Percentiles rank a stretch among this genome's conserved stretches.
These are phyloP conservation scores for Linnemannia schmuckeri DNA, from an alignment of 192 early-diverging fungal species.

Conservation along the genomic window DNA sequence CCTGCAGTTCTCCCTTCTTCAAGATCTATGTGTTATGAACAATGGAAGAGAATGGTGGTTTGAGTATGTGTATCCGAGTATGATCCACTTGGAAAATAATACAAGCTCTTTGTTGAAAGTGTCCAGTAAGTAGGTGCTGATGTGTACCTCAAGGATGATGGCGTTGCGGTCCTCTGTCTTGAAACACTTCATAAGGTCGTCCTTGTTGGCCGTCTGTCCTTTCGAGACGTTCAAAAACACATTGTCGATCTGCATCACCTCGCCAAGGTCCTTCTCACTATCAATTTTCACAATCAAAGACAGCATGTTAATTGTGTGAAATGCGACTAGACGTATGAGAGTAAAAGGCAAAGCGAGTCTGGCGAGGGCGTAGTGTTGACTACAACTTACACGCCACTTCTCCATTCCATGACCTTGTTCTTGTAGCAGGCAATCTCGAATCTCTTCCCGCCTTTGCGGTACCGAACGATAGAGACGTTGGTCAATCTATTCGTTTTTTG, in stretches of 20 bases:
- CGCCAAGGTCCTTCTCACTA: constrained; percentile 96
- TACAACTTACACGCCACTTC: constrained; percentile 82
- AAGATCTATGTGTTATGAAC: constrained; percentile 74
- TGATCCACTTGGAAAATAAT: background rate
- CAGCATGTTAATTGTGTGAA: background rate
- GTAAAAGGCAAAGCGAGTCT: background rate
- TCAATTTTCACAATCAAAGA: background rate
- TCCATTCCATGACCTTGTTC: constrained; percentile 98
- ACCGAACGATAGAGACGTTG: constrained; percentile 95
- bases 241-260: constrained; percentile 95
- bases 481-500: constrained; percentile 73
- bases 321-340: too few species aligned
- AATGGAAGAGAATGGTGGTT: background rate
- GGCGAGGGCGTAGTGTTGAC: too few species aligned
- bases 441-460: constrained; percentile 96
- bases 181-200: constrained; percentile 90
- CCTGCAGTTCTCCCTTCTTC: constrained; percentile 96
- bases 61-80: background rate
- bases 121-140: background rate
- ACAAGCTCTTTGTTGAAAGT: background rate
- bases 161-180: constrained; percentile 87
- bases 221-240: constrained; percentile 98
- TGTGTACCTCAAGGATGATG: constrained; percentile 76
- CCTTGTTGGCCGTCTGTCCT: constrained; percentile 92
- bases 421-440: constrained; percentile 99